These are phyloP conservation scores for Sphaerulina musiva DNA, from an alignment of 2,329 filamentous ascomycete species.

Conservation along the genomic window DNA sequence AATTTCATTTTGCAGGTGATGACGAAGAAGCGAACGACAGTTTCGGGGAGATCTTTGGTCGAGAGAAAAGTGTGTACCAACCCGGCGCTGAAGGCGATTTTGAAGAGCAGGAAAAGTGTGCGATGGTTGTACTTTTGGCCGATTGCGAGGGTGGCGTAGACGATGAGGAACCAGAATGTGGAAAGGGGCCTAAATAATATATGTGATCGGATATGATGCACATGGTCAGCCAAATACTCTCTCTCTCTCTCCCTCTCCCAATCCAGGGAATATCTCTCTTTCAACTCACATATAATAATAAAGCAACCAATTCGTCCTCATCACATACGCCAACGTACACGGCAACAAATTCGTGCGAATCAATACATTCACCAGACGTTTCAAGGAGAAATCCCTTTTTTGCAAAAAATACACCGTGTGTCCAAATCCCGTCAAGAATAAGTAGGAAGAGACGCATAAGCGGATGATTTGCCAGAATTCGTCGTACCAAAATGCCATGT, in stretches of 20 bases:
- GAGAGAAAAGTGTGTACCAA: conserved; percentile 35
- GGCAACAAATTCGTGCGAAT: conserved; percentile 53
- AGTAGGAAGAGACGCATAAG: conserved; percentile 50
- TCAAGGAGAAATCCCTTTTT: conserved; percentile 51
- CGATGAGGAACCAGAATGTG: conserved; percentile 57
- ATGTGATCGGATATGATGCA: neutral
- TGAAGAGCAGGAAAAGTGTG: conserved; percentile 40
- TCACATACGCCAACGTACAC: conserved; percentile 48
- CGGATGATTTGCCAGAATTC: conserved; percentile 52
- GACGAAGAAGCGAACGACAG: conserved; percentile 35
- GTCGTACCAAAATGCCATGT: conserved; percentile 45
- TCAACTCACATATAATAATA: conserved; percentile 51
- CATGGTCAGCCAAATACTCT: neutral
- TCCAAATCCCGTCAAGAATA: conserved; percentile 58
- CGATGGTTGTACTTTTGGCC: conserved; percentile 41
- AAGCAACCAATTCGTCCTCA: conserved; percentile 50
- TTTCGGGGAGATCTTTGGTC: conserved; percentile 41
- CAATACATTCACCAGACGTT: conserved; percentile 47
- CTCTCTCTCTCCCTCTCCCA: neutral
- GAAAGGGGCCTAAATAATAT: conserved; percentile 23
- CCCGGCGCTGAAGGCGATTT: conserved; percentile 43
- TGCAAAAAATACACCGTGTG: conserved; percentile 54
- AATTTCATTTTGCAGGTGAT: conserved; percentile 45
- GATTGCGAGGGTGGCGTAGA: conserved; percentile 47
- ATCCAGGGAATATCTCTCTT: neutral